These are phyloP conservation scores for Hymenoscyphus occultus DNA, from an alignment of 2,329 filamentous ascomycete species.

Conservation along the genomic window DNA sequence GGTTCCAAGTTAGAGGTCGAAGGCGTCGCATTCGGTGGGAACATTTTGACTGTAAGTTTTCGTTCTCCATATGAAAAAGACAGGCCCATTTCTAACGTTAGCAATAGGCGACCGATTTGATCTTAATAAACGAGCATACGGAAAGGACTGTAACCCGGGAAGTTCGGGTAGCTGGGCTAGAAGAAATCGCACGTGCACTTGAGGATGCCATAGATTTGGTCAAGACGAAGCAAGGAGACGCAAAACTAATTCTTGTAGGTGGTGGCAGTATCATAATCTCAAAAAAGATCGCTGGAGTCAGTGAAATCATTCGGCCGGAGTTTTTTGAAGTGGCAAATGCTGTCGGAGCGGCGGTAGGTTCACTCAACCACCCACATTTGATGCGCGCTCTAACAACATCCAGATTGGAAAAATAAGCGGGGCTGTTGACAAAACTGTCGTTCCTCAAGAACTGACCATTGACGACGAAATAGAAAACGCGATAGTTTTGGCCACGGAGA, in stretches of 20 bases:
- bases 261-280: constrained; percentile 51
- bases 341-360: constrained; percentile 49
- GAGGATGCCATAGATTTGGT: constrained; percentile 47
- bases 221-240: constrained; percentile 52
- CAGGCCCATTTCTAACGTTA: constrained; percentile 15
- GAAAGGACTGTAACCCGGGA: constrained; percentile 31
- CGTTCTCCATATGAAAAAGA: constrained; percentile 30
- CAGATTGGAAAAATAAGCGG: constrained; percentile 35
- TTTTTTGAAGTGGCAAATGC: constrained; percentile 56
- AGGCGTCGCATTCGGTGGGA: constrained; percentile 51
- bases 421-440: constrained; percentile 30
- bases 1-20: constrained; percentile 48
- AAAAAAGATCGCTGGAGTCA: constrained; percentile 45
- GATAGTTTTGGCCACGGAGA: constrained; percentile 26
- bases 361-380: background rate
- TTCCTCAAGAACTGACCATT: constrained; percentile 27
- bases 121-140: constrained; percentile 12
- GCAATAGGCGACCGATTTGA: constrained; percentile 14
- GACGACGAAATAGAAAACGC: constrained; percentile 29
- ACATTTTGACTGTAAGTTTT: constrained; percentile 50
- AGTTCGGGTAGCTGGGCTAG: constrained; percentile 51
- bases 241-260: constrained; percentile 52
- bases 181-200: constrained; percentile 54
- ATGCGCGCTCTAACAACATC: background rate
- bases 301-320: constrained; percentile 47